phyloP scores from a whole-genome alignment of 202 grass and related monocot genomes.

The Alloteropsis angusta region DNA sequence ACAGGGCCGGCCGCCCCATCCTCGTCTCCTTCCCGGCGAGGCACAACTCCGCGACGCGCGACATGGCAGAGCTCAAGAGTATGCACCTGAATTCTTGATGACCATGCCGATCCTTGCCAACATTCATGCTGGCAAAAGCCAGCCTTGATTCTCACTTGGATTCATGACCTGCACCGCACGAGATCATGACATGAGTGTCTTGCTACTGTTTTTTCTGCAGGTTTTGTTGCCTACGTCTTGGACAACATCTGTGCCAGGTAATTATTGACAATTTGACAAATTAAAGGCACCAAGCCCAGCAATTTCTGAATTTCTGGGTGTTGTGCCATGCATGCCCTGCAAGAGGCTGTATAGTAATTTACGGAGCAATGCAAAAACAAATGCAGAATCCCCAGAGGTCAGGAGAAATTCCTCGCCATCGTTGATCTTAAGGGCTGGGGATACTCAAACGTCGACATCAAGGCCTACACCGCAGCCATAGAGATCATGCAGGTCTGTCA shows the following conservation, averaged over 20 bases:
- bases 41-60: slow-evolving; percentile 46
- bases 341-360: neutral
- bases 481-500: slow-evolving; percentile 62
- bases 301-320: neutral
- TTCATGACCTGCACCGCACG: too few species aligned
- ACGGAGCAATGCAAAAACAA: neutral
- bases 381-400: slow-evolving; percentile 55
- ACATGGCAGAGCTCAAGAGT: slow-evolving; percentile 71
- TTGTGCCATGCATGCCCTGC: neutral
- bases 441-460: slow-evolving; percentile 54
- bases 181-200: neutral
- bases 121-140: neutral
- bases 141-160: too few species aligned
- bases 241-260: slow-evolving; percentile 66
- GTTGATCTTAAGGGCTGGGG: slow-evolving; percentile 71
- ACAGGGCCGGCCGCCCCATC: slow-evolving; percentile 52
- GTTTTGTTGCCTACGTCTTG: slow-evolving; percentile 46
- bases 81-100: neutral
- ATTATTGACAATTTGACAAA: neutral
- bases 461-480: slow-evolving; percentile 50
- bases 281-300: too few species aligned
- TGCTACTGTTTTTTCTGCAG: slow-evolving; percentile 12
- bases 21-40: slow-evolving; percentile 37
- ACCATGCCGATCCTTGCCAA: neutral
- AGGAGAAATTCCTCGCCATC: slow-evolving; percentile 71